Evolutionary conservation across 2,329 filamentous ascomycete genomes (phyloP), one percentile per base, ranked within the genome.

Genomic region (Dothiorella sarmentorum): DNA sequence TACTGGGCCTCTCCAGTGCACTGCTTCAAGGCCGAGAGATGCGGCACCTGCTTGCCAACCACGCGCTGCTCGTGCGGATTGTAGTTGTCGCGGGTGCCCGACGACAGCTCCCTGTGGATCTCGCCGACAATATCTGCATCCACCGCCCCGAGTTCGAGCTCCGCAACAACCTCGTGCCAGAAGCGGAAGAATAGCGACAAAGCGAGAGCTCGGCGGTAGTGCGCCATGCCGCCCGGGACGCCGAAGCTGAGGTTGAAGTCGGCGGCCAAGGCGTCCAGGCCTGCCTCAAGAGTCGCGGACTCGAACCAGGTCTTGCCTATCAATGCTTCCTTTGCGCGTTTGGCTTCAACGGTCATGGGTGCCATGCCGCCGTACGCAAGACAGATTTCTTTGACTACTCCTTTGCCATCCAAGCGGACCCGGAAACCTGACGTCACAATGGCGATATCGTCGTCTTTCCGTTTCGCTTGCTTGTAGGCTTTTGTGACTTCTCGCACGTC

Each of bases 111-210:
- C 60, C 93, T 81, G 67, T 96, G 89, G 44, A 97, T 88, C 69
- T 97, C 93, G 1, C 84, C 81, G 24, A 93, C 82, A 0, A 86
- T 89, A 63, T 95, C 85, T 51, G 80, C 76, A 66, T 96, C 91
- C 29, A 85, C 69, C 7, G 81, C 77, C 1, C 76, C 71, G 9
- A 81, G 37, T 76, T 66, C 77, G 1, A 94, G 72, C 15, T 81
- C 81, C 0, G 84, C 81, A 33, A 96, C 79, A 0, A 92, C 83
- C 60, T 97, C 92, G 67, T 97, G 89, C 72, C 96, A 97, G 74
- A 96, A 97, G n/a, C 91, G 85, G 73, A 97, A 97, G 75, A 97
- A 97, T 76, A 97, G 92, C 0, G 91, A 89, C 52, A 97, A 78
- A 0, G 93, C 91, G 10, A 97, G 77, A 1, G 91, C 90, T 70